Base-by-base conservation (phyloP, 2,329 filamentous ascomycete species). In the Dactylellina haptotyla region DNA sequence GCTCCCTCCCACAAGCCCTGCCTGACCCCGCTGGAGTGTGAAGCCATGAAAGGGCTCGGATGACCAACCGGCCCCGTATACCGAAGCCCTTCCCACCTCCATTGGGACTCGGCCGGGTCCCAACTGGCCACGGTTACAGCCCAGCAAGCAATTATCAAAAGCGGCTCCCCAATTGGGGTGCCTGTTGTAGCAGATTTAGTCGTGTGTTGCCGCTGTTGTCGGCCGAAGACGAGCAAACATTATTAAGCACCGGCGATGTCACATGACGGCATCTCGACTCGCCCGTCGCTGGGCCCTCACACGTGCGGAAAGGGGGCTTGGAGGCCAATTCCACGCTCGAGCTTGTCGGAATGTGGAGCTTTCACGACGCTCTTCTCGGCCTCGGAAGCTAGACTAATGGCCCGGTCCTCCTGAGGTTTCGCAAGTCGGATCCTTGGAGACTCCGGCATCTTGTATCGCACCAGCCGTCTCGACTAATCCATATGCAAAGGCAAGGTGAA, bases 201-300 rank as follows among this genome's bases (percentile, higher is more conserved):
- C 25, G 32, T 43, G 59, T 64, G 59, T 64, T 64, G 59, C n/a
- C 10, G 25, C 28, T 45, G 46, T 54, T 64, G 59, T 64, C 59
- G 59, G 59, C 59, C 59, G 59, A 64, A 51, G 3, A 46, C 48
- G 16, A 45, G 46, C 16, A 8, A 8, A 10, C 4, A 18, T 62
- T 50, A 26, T 23, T 62, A 28, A 62, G 41, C 57, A n/a, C 30
- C 1, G 10, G 5, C 9, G 10, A 37, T 2, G 32, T 39, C 23
- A 57, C 34, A 28, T 53, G 28, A 53, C 6, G 20, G 5, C n/a
- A n/a, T n/a, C n/a, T 34, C 14, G 6, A 34, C 32, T 34, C 8
- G 8, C 8, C 14, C 6, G 32, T 34, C 6, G 6, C 32, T 6
- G 6, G 32, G 32, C 6, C 32, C 14, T 34, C 32, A 34, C 32